These are phyloP conservation scores for Zelonia costaricensis DNA, from an alignment of 208 protist species.

Conservation along the genomic window DNA sequence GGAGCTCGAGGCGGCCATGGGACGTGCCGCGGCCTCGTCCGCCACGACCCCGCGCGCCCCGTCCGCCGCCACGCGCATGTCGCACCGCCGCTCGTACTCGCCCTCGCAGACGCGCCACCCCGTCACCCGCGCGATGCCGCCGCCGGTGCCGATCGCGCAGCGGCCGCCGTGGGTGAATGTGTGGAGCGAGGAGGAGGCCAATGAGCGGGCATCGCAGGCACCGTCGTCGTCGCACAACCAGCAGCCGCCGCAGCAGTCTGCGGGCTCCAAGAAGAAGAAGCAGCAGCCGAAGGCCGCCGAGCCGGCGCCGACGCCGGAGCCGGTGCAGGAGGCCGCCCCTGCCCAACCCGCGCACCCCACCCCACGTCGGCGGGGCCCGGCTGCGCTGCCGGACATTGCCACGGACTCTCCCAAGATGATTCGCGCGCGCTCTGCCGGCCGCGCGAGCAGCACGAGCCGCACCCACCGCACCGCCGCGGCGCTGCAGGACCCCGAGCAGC, in stretches of 20 bases:
- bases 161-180: conserved; percentile 22
- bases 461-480: background rate
- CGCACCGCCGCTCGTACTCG: conserved; percentile 12
- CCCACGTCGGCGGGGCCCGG: background rate
- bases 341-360: background rate
- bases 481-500: background rate
- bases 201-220: too few species aligned
- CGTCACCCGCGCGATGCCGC: background rate
- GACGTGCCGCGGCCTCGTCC: background rate
- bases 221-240: background rate
- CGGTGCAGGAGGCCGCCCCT: background rate
- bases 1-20: background rate
- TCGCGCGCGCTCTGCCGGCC: conserved; percentile 3
- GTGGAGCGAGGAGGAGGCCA: background rate
- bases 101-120: background rate
- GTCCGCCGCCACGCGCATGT: conserved; percentile 2
- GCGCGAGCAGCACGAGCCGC: background rate
- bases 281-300: background rate
- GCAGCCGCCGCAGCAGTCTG: background rate
- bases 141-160: conserved; percentile 1
- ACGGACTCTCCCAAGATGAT: conserved; percentile 12
- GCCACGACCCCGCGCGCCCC: background rate
- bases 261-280: background rate
- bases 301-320: background rate
- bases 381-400: conserved; percentile 5